Evolutionary conservation across 306 rosid genomes (phyloP).

Genomic region (Acmispon strigosus): DNA sequence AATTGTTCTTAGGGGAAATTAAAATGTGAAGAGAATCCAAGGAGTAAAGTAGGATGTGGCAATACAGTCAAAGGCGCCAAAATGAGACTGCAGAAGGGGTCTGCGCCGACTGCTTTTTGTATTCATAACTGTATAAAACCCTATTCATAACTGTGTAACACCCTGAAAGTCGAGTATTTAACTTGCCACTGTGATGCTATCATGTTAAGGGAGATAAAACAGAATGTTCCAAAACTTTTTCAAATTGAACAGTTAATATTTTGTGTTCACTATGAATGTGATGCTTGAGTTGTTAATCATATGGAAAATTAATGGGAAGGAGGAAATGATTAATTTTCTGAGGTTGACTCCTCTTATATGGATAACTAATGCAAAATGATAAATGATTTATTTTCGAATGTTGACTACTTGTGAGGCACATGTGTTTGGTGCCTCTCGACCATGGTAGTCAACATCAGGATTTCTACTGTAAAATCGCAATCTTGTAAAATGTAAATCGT

Average conservation of each 20-base stretch:
- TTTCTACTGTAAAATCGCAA: too few species aligned
- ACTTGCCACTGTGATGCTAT: background rate
- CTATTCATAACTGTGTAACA: too few species aligned
- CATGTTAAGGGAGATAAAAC: background rate
- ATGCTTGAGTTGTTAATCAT: background rate
- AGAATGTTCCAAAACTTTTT: background rate
- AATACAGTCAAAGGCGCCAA: background rate
- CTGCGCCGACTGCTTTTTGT: background rate
- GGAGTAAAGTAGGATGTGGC: background rate
- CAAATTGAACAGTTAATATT: background rate
- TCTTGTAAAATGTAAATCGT: too few species aligned
- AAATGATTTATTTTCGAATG: slow-evolving; percentile 1
- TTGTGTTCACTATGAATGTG: background rate
- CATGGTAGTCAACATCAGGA: too few species aligned
- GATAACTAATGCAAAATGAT: background rate
- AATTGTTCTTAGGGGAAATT: background rate
- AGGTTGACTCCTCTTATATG: background rate
- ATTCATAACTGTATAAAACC: background rate
- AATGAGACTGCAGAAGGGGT: background rate
- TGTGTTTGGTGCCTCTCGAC: background rate
- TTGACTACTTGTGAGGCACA: background rate
- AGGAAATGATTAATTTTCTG: background rate
- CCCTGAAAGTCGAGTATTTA: background rate
- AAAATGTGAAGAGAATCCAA: background rate
- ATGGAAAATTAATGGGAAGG: background rate